These are phyloP conservation scores for Neoboletus subvelutipes DNA, from an alignment of 768 basidiomycete genomes.

Conservation along the genomic window DNA sequence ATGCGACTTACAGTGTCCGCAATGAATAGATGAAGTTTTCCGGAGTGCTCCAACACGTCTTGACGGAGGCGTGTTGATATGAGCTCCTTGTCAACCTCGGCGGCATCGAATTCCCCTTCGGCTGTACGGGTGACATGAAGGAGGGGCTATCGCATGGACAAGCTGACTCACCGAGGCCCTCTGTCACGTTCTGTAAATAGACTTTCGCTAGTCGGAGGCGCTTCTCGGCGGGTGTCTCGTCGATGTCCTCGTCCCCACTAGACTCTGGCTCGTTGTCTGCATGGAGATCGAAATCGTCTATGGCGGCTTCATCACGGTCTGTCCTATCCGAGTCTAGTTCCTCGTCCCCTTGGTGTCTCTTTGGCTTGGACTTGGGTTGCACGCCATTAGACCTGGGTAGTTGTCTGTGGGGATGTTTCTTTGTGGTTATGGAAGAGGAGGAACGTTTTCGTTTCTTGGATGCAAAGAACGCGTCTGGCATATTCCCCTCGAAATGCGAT, in stretches of 20 bases:
- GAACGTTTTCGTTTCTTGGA: conserved; percentile 63
- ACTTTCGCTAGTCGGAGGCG: conserved; percentile 85
- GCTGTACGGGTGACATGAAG: conserved; percentile 34
- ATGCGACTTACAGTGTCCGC: conserved; percentile 59
- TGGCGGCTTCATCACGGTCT: conserved; percentile 47
- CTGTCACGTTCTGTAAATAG: conserved; percentile 84
- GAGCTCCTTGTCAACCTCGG: conserved; percentile 91
- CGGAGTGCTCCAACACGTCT: conserved; percentile 88
- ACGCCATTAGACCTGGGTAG: conserved; percentile 25
- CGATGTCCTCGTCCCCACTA: conserved; percentile 81
- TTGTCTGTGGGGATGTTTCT: conserved; percentile 21
- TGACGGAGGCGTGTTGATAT: conserved; percentile 88
- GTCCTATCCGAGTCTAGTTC: conserved; percentile 66
- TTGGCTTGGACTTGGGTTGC: conserved; percentile 20
- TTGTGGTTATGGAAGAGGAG: conserved; percentile 31
- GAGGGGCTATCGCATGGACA: not conserved
- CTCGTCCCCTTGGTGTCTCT: conserved; percentile 45
- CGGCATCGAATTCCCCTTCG: conserved; percentile 92
- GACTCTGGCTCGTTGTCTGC: conserved; percentile 53
- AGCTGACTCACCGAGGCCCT: conserved; percentile 56
- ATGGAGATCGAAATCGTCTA: conserved; percentile 78
- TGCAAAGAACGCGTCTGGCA: conserved; percentile 87
- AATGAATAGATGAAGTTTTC: conserved; percentile 81
- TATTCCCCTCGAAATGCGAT: conserved; percentile 26
- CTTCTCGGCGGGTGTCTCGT: conserved; percentile 93